Conservation (phyloP, 2,329 filamentous ascomycete species). For the Stagonosporopsis cucurbitacearum region DNA sequence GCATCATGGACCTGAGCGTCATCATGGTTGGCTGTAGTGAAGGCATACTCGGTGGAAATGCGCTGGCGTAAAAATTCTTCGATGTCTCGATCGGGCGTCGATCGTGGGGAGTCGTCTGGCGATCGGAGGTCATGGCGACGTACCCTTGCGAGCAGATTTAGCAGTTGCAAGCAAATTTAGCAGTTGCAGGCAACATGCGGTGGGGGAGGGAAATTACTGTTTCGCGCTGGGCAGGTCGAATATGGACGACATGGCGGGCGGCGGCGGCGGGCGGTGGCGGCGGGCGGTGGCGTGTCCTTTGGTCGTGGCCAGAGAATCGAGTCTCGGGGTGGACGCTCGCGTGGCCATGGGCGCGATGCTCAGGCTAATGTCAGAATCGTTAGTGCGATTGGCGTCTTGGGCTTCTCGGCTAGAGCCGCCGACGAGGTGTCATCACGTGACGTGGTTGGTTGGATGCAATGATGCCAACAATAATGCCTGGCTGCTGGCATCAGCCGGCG, state of each 20-base stretch:
- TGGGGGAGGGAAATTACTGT: slow-evolving; percentile 24
- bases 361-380: slow-evolving; percentile 12
- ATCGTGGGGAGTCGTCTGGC: slow-evolving; percentile 41
- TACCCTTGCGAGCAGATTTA: slow-evolving; percentile 29
- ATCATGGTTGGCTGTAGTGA: slow-evolving; percentile 23
- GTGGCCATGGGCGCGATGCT: background rate
- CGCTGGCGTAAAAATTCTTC: slow-evolving; percentile 39
- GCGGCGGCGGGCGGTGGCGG: slow-evolving; percentile 19
- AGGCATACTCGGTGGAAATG: slow-evolving; percentile 33
- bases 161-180: background rate
- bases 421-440: background rate
- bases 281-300: slow-evolving; percentile 5
- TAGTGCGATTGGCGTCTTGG: too few species aligned
- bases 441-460: too few species aligned
- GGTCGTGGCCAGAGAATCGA: slow-evolving; percentile 1
- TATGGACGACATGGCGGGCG: slow-evolving; percentile 28
- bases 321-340: slow-evolving; percentile 3
- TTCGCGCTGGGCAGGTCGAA: slow-evolving; percentile 35
- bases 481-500: background rate
- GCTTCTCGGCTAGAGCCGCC: slow-evolving; percentile 5
- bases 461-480: too few species aligned
- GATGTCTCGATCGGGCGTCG: slow-evolving; percentile 44
- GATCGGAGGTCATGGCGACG: slow-evolving; percentile 46
- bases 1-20: slow-evolving; percentile 2
- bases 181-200: background rate